Conservation (phyloP, 352 stramenopile genomes). For the Globisporangium barbulae region DNA sequence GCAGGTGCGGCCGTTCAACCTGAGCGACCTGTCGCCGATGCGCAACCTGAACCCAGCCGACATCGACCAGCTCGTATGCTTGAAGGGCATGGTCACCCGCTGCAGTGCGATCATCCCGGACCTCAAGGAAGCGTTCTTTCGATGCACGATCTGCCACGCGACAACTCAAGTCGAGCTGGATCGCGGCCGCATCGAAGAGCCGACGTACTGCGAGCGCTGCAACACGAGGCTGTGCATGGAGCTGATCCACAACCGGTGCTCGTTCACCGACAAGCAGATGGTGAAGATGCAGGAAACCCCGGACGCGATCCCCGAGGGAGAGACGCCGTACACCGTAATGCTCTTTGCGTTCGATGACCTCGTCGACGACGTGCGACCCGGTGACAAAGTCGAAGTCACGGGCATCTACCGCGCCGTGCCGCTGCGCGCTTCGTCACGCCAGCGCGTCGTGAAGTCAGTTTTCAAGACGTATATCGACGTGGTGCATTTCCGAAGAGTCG, state of each 20-base stretch:
- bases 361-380: constrained; percentile 95
- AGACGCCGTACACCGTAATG: constrained; percentile 97
- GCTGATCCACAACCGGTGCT: constrained; percentile 97
- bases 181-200: constrained; percentile 95
- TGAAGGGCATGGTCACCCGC: constrained; percentile 98
- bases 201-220: constrained; percentile 87
- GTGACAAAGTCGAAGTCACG: constrained; percentile 96
- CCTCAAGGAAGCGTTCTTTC: constrained; percentile 97
- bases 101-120: constrained; percentile 97
- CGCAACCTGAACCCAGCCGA: constrained; percentile 95
- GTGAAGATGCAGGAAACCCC: constrained; percentile 98
- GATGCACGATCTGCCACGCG: constrained; percentile 92
- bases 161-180: constrained; percentile 92
- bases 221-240: constrained; percentile 91
- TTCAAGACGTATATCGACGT: constrained; percentile 99
- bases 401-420: constrained; percentile 97
- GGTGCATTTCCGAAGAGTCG: constrained; percentile 95
- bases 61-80: constrained; percentile 96
- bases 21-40: constrained; percentile 93
- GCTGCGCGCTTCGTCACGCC: constrained; percentile 91
- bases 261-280: constrained; percentile 99
- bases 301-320: constrained; percentile 96
- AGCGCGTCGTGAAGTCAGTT: constrained; percentile 94
- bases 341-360: constrained; percentile 98
- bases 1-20: constrained; percentile 97